These are phyloP conservation scores for Fusarium vanettenii DNA, from an alignment of 2,329 filamentous ascomycete species.

Conservation along the genomic window DNA sequence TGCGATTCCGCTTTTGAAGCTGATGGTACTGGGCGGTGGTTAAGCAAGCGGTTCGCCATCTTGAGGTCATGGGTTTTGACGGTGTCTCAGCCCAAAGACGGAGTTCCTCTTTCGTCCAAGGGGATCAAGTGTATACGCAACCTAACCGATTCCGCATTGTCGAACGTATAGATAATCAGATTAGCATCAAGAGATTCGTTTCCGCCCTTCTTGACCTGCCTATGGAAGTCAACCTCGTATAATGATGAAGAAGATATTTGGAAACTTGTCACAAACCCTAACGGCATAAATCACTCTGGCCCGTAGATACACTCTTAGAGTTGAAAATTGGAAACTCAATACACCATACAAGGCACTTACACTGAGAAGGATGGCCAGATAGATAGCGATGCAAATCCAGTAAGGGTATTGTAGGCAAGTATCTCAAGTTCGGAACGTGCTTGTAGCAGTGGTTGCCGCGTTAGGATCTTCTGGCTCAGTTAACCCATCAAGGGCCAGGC, in stretches of 20 bases:
- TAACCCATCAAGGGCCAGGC: too few relatives aligned
- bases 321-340: neutral
- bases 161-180: fast-evolving
- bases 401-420: too few relatives aligned
- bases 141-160: fast-evolving
- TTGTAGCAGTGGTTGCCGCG: neutral
- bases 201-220: neutral
- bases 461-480: too few relatives aligned
- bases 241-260: neutral
- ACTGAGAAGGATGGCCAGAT: neutral
- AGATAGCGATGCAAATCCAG: neutral
- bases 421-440: neutral
- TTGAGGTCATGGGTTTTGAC: neutral
- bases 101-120: neutral
- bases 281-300: neutral
- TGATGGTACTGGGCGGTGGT: fast-evolving
- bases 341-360: neutral
- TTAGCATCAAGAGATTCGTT: neutral
- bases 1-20: neutral
- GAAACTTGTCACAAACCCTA: neutral
- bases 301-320: neutral
- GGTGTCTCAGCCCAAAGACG: neutral
- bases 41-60: fast-evolving
- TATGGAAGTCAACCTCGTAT: fast-evolving
- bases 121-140: too few relatives aligned